Evolutionary conservation across 169 alveolate genomes (phyloP), one percentile per base, ranked within the genome.

Genomic region (Plasmodium fragile): DNA sequence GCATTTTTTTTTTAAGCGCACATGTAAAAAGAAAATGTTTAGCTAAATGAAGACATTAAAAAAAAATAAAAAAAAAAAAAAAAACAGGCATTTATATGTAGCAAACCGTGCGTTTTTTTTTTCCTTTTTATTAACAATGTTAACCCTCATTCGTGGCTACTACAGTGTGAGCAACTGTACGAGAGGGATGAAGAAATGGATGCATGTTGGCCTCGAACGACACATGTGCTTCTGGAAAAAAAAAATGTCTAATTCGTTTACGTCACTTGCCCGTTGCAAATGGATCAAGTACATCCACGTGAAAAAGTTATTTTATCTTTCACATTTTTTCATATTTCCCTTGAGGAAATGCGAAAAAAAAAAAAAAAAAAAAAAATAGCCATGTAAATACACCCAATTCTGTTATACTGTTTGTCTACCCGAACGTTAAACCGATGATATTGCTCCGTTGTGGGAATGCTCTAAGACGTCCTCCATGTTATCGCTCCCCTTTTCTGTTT

Each of bases 1-100:
- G 43, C 93, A 84, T 84, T 84, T 39, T 34, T 39, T 34, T 18
- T 84, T 69, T 25, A 28, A 49, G 22, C 65, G 25, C 49, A 32
- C 45, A n/a, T 73, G 36, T 18, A 16, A 65, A 25, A n/a, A 2
- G 1, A 0, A 6, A 65, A 65, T 65, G 13, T 25, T 25, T 6
- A 28, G 75, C 30, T 28, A 65, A 65, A 65, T 65, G 75, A 7
- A 49, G 6, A 25, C n/a, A 65, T 65, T 7, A 6, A 65, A 65
- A 65, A 65, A 8, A 25, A 3, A n/a, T n/a, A n/a, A n/a, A n/a
- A n/a, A n/a, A n/a, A n/a, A n/a, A n/a, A n/a, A n/a, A n/a, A 65
- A 65, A 8, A 25, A 3, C n/a, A 65, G 30, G 36, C 16, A 18
- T 65, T 25, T 22, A 1, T 22, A 5, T 22, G 25, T n/a, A n/a